Base-by-base conservation (phyloP, 1,284 basidiomycete species). In the Marasmius oreades region DNA sequence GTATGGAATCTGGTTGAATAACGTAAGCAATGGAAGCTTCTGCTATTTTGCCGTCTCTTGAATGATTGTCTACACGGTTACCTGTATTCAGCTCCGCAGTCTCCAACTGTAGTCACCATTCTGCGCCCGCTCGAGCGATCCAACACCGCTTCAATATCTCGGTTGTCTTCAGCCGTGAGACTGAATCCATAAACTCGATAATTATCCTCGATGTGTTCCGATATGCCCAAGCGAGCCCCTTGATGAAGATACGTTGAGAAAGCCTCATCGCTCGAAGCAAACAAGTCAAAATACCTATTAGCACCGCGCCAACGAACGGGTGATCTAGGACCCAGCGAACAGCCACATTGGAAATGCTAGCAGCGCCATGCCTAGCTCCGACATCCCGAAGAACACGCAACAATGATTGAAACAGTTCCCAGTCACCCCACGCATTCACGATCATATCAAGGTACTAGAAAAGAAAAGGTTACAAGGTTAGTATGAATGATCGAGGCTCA, bases 61-160 rank as follows among this genome's bases (percentile, higher is more conserved):
- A n/a, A n/a, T n/a, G n/a, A n/a, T n/a, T n/a, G n/a, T n/a, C n/a
- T n/a, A 26, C 22, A 18, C 37, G 14, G 53, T 62, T 63, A 84
- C 45, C 90, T 84, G 70, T 92, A 92, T 72, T 92, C 90, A 20
- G 86, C 85, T 37, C 90, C 90, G 69, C 90, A 92, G 66, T 92
- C 90, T 5, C 90, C 90, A 58, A 92, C 84, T 16, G 74, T 77
- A 14, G 75, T 80, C 59, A 90, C 86, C 67, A 92, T 75, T 33
- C 65, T 75, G 43, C 80, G 70, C 3, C 84, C 80, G 51, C 84
- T 82, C 2, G 86, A 88, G 47, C 71, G 75, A 5, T 69, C 72
- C 6, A 91, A 70, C 26, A 92, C 79, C 0, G 67, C 73, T 55
- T 90, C 84, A 61, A 92, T 88, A 12, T 70, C 78, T 5, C 69